Conservation (phyloP, 352 stramenopile genomes). For the Elongisporangium undulatum region DNA sequence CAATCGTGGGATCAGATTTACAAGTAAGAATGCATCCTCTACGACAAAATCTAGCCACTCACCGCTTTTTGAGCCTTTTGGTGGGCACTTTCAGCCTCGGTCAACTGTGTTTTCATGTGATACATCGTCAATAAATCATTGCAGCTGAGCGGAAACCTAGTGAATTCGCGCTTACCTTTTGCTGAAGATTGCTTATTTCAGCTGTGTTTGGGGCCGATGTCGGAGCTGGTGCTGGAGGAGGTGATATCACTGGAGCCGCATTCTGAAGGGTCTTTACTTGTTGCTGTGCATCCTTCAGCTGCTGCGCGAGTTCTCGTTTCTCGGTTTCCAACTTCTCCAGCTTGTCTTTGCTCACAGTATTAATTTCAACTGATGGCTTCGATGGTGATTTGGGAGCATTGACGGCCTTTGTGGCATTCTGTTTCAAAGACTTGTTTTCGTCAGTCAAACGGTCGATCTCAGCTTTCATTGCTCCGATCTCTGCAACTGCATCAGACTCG, state of each 20-base stretch:
- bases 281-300: conserved; percentile 61
- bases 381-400: conserved; percentile 2
- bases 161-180: conserved; percentile 28
- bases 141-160: background rate
- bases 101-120: conserved; percentile 19
- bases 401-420: conserved; percentile 13
- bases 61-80: conserved; percentile 52
- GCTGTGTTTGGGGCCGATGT: conserved; percentile 19
- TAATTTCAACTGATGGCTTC: conserved; percentile 3
- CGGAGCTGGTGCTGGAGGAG: conserved; percentile 12
- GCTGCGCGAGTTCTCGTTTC: conserved; percentile 44
- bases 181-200: conserved; percentile 42
- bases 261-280: conserved; percentile 31
- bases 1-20: background rate
- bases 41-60: background rate
- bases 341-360: conserved; percentile 27
- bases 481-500: conserved; percentile 43
- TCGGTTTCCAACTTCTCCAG: conserved; percentile 49
- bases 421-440: conserved; percentile 55
- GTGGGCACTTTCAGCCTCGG: conserved; percentile 21
- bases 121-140: background rate
- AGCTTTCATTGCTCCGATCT: conserved; percentile 68
- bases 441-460: conserved; percentile 70
- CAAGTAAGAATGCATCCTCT: background rate
- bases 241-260: conserved; percentile 12